Evolutionary conservation across 2,329 filamentous ascomycete genomes (phyloP).

Genomic region (Knoxdaviesia capensis): DNA sequence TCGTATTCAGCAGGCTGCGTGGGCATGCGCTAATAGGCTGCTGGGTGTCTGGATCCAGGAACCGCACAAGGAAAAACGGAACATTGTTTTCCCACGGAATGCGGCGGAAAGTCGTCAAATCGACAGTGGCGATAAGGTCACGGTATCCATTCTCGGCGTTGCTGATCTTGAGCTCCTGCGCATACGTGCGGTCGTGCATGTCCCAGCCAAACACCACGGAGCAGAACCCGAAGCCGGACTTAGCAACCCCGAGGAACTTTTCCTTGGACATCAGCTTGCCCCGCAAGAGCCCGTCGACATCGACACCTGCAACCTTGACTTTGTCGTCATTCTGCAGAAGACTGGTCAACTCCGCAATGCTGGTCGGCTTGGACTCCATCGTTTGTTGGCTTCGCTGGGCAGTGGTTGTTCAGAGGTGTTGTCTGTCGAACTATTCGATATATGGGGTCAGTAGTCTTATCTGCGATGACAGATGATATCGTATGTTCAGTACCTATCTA

Average conservation of each 20-base stretch:
- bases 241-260: conserved; percentile 73
- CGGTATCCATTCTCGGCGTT: conserved; percentile 83
- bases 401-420: too few relatives aligned
- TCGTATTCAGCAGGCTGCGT: conserved; percentile 49
- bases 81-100: conserved; percentile 84
- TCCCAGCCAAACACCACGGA: conserved; percentile 93
- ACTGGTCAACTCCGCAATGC: too few relatives aligned
- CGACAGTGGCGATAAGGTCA: conserved; percentile 65
- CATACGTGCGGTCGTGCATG: conserved; percentile 87
- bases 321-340: conserved; percentile 35
- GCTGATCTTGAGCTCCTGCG: conserved; percentile 66
- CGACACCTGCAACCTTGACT: conserved; percentile 74
- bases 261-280: conserved; percentile 85
- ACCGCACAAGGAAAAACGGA: conserved; percentile 70
- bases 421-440: too few relatives aligned
- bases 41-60: conserved; percentile 60
- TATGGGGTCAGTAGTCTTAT: too few relatives aligned
- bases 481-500: too few relatives aligned
- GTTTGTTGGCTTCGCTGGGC: too few relatives aligned
- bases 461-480: too few relatives aligned
- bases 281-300: conserved; percentile 71
- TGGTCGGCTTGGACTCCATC: too few relatives aligned
- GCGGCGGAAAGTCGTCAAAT: conserved; percentile 56
- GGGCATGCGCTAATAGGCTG: conserved; percentile 60
- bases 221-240: conserved; percentile 77